A percentile compares a stretch with the other conserved stretches of the same genome.
Evolutionary conservation across 306 rosid genomes (phyloP).

Genomic region (Mimosa bimucronata): DNA sequence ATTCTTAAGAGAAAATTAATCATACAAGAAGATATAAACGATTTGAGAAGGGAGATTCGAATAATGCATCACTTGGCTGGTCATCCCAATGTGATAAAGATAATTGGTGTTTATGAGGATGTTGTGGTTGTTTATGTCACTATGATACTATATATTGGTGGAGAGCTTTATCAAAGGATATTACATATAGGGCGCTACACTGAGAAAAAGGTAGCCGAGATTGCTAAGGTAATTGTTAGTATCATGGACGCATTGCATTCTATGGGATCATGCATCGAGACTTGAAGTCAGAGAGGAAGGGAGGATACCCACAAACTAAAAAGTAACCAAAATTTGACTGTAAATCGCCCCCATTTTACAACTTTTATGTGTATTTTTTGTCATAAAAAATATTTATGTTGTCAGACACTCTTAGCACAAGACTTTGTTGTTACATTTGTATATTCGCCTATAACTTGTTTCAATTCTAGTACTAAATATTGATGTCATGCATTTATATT

Average conservation of each 20-base stretch:
- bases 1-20: slow-evolving; percentile 85
- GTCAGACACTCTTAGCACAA: too few relatives aligned
- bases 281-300: slow-evolving; percentile 93
- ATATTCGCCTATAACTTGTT: too few relatives aligned
- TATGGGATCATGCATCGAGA: slow-evolving; percentile 97
- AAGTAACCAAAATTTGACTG: too few relatives aligned
- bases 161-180: slow-evolving; percentile 90
- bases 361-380: too few relatives aligned
- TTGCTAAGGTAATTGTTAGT: slow-evolving; percentile 74
- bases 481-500: not conserved
- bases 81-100: slow-evolving; percentile 87
- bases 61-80: slow-evolving; percentile 97
- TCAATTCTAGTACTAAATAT: too few relatives aligned
- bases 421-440: too few relatives aligned
- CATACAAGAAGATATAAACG: slow-evolving; percentile 88
- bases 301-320: too few relatives aligned
- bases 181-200: slow-evolving; percentile 89
- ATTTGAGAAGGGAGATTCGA: slow-evolving; percentile 91
- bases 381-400: too few relatives aligned
- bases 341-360: too few relatives aligned
- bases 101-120: slow-evolving; percentile 77
- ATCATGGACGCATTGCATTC: slow-evolving; percentile 87
- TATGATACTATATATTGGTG: slow-evolving; percentile 92
- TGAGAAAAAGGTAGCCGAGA: slow-evolving; percentile 83
- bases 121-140: slow-evolving; percentile 86